Base-by-base conservation (phyloP, 495 filamentous ascomycete species). In the Trichoderma reesei region DNA sequence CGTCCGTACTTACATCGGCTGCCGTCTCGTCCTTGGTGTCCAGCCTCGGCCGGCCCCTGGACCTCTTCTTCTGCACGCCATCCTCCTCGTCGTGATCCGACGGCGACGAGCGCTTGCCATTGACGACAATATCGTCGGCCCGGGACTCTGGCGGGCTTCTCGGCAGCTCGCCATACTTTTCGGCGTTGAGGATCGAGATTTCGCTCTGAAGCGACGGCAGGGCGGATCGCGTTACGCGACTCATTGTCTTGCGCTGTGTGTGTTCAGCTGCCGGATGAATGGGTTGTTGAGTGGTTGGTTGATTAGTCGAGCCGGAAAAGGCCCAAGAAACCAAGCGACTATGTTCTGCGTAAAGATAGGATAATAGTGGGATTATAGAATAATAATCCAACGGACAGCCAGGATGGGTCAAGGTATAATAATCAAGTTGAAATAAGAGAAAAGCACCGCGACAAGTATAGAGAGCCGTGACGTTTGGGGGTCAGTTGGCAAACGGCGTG, bases 1-100 rank as follows among this genome's bases (percentile, higher is more conserved):
- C n/a, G 42, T 5, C 42, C 62, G 31, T 36, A 72, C 79, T 79
- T 71, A 82, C 80, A 73, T 80, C 79, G 60, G 72, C 78, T 66
- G 78, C 74, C 16, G 78, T 88, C 70, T 88, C 86, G 73, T 90
- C 87, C 65, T 85, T 84, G 31, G 82, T 83, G 64, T 90, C 85
- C 36, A 91, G 72, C n/a, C 88, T 75, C 7, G 88, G 88, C 44
- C 88, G 79, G 5, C 88, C 88, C 65, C 88, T 74, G 18, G 80
- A 69, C 62, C 83, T 74, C 71, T 81, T 84, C 65, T 75, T 75
- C 38, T 77, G 79, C 26, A 78, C 79, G 0, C 75, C 75, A 0
- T 76, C 69, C 7, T 70, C 70, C 1, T 64, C 39, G 18, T 51
- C 64, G 26, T 56, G 51, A 56, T 56, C 51, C 18, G 20, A 8